These are phyloP conservation scores for Leishmania amazonensis DNA, from an alignment of 208 protist genomes.

Conservation along the genomic window DNA sequence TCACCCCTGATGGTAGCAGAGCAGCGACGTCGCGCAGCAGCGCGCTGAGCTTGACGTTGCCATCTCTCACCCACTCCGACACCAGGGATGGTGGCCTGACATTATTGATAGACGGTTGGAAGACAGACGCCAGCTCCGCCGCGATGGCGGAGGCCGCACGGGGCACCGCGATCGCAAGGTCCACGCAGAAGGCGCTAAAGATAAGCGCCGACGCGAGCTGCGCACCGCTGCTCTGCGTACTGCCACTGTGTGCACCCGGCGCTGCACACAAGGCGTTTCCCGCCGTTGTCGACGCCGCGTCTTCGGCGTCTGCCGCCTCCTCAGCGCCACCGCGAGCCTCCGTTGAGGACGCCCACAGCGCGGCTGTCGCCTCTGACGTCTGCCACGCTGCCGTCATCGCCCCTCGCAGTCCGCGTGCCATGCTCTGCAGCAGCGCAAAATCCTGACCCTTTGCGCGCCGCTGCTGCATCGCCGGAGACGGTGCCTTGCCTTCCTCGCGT, in stretches of 20 bases:
- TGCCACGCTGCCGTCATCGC: slow-evolving; percentile 17
- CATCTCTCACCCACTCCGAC: slow-evolving; percentile 21
- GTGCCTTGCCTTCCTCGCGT: slow-evolving; percentile 22
- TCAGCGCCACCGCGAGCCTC: background rate
- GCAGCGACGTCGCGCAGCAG: slow-evolving; percentile 9
- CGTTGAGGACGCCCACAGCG: slow-evolving; percentile 9
- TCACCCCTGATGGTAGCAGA: slow-evolving; percentile 5
- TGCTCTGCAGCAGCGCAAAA: slow-evolving; percentile 54
- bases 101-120: background rate
- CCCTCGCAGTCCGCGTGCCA: slow-evolving; percentile 24
- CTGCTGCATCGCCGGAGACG: slow-evolving; percentile 43
- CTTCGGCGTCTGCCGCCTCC: slow-evolving; percentile 2
- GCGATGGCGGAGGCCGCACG: slow-evolving; percentile 12
- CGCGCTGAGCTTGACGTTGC: background rate
- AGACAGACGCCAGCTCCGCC: background rate
- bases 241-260: background rate
- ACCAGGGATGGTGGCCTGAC: background rate
- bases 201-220: slow-evolving; percentile 25
- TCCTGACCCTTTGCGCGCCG: slow-evolving; percentile 35
- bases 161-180: slow-evolving; percentile 12
- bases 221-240: slow-evolving; percentile 18
- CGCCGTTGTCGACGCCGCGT: background rate
- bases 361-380: slow-evolving; percentile 10
- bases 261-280: background rate
- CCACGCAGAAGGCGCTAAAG: slow-evolving; percentile 37